Base-by-base conservation (phyloP, 495 filamentous ascomycete genomes). In the Penicillium bovifimosum region DNA sequence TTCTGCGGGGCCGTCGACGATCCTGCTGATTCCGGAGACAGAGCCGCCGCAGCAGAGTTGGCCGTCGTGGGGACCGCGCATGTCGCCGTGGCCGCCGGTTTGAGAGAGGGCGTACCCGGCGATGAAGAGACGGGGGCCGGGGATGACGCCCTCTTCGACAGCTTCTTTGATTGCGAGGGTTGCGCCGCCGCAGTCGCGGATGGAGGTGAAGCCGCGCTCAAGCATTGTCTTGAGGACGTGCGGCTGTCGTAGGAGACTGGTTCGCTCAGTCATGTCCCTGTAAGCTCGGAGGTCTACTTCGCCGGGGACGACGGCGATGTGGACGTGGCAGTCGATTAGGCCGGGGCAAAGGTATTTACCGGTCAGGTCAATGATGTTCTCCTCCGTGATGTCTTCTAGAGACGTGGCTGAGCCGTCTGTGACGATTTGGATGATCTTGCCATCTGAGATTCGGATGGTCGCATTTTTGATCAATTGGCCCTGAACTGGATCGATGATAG, bases 311-410 rank as follows among this genome's bases (percentile, higher is more conserved):
- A 78, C 67, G 9, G 65, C 61, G 36, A 83, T 63, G 43, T 83
- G 81, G 6, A 83, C 79, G 52, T 83, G 81, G 56, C 70, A 73
- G 60, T 84, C 81, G n/a, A 82, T 80, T 2, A 84, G 63, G 5
- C 80, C 80, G 0, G 80, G 80, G 18, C 75, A 74, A 0, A 83
- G 41, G 47, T 74, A 83, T 35, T 71, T 72, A 13, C 72, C 74
- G 0, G 59, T 59, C 5, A 74, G 54, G 46, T 81, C 71, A 16
- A 81, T 55, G 10, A 60, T 41, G 7, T 38, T 18, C 1, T 52
- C 52, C 16, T 47, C 45, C 0, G 46, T 5, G 27, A 48, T 20
- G 1, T 45, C 41, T 16, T 46, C 36, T 42, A 32, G 36, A 0
- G 24, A 10, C 24, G 53, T 26, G 14, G 18, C 2, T 16, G 36